phyloP scores from a whole-genome alignment of 768 basidiomycete species.

The Boletus tylopilopsis region DNA sequence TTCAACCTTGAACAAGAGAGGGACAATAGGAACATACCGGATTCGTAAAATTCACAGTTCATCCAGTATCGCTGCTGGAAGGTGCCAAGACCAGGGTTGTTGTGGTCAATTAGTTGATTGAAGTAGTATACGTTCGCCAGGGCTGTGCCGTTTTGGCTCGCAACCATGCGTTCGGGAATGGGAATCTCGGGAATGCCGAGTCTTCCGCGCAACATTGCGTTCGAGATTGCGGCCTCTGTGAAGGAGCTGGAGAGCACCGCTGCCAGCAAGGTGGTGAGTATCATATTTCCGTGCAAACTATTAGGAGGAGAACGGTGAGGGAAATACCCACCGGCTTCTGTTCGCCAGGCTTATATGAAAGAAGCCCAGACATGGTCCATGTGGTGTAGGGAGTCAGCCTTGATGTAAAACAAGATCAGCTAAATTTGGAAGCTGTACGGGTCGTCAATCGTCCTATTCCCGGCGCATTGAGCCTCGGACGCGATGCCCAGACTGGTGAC shows the following conservation, averaged over 20 bases:
- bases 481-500: no score
- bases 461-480: no score
- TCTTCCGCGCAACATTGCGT: constrained; percentile 19
- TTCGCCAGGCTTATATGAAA: constrained; percentile 4
- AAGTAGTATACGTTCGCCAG: constrained; percentile 29
- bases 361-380: constrained; percentile 6
- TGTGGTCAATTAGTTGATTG: constrained; percentile 41
- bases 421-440: no score
- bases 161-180: constrained; percentile 5
- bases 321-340: background rate
- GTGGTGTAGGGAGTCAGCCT: background rate
- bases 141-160: constrained; percentile 21
- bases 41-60: constrained; percentile 61
- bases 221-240: constrained; percentile 18
- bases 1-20: background rate
- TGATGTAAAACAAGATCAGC: no score
- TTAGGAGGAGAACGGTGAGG: background rate
- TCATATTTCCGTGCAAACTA: constrained; percentile 11
- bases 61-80: constrained; percentile 74
- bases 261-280: constrained; percentile 3
- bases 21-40: constrained; percentile 31
- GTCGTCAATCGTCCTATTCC: no score
- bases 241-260: constrained; percentile 10
- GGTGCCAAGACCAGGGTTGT: constrained; percentile 63
- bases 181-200: constrained; percentile 14